These are phyloP conservation scores for Solanum clarkiae DNA, from an alignment of 257 asterid species.

Conservation along the genomic window DNA sequence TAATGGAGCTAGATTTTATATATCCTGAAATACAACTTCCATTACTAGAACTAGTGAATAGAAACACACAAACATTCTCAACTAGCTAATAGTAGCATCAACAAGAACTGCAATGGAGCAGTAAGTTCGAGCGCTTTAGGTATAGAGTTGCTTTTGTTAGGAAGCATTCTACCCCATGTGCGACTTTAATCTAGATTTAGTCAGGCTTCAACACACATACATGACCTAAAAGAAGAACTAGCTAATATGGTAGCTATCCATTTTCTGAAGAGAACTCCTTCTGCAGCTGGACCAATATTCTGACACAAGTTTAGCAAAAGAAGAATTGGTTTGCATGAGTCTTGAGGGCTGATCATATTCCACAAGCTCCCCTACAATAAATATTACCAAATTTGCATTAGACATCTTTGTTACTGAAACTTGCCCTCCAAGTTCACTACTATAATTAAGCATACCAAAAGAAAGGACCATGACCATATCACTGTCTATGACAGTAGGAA, in stretches of 20 bases:
- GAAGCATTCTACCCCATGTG: background rate
- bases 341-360: constrained; percentile 61
- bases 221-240: background rate
- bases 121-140: background rate
- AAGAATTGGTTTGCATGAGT: constrained; percentile 50
- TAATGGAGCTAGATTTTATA: too few species aligned
- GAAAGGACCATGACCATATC: constrained; percentile 72
- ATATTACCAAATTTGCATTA: background rate
- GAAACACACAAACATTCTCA: background rate
- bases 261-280: constrained; percentile 8
- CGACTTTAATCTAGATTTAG: background rate
- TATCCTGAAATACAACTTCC: too few species aligned
- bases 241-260: background rate
- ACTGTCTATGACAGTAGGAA: constrained; percentile 81
- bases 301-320: constrained; percentile 59
- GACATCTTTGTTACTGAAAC: background rate
- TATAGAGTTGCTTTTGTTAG: background rate
- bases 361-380: constrained; percentile 40
- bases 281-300: constrained; percentile 72
- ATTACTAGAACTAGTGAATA: background rate
- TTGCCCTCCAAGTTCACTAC: background rate
- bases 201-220: background rate
- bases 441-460: constrained; percentile 28
- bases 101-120: background rate
- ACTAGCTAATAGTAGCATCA: background rate